A percentile compares a stretch with the other conserved stretches of the same genome.
Evolutionary conservation across 2,329 filamentous ascomycete species (phyloP).

Genomic region (Epicoccum sorghinum): DNA sequence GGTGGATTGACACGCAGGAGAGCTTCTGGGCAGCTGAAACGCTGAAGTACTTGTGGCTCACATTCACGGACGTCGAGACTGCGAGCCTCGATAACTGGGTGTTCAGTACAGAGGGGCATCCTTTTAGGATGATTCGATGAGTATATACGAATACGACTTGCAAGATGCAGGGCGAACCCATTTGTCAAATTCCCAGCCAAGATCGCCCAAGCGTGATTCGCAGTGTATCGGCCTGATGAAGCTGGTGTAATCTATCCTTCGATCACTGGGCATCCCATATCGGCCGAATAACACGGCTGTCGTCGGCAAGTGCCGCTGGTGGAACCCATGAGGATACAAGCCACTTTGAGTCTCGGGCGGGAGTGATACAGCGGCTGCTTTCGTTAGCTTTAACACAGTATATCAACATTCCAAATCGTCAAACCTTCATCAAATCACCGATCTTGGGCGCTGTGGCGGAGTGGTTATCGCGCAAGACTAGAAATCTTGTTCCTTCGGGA

Average conservation of each 20-base stretch:
- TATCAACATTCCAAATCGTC: not conserved
- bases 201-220: no score
- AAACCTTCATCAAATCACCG: not conserved
- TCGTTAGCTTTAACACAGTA: no score
- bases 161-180: not conserved
- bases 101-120: slow-evolving; percentile 53
- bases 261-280: no score
- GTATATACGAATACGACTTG: not conserved
- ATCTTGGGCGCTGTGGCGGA: slow-evolving; percentile 45
- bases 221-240: no score
- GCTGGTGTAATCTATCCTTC: no score
- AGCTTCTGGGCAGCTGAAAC: slow-evolving; percentile 51
- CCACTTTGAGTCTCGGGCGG: no score
- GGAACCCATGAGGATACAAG: no score
- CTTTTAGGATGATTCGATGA: slow-evolving; percentile 48
- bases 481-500: slow-evolving; percentile 53
- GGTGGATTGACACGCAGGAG: slow-evolving; percentile 47
- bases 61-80: slow-evolving; percentile 44
- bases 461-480: slow-evolving; percentile 53
- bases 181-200: no score
- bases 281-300: no score
- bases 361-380: no score
- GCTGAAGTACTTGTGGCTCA: slow-evolving; percentile 51
- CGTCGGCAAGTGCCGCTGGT: no score
- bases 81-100: slow-evolving; percentile 51